Conservation (phyloP, 768 basidiomycete genomes). For the Lentinula sp. region DNA sequence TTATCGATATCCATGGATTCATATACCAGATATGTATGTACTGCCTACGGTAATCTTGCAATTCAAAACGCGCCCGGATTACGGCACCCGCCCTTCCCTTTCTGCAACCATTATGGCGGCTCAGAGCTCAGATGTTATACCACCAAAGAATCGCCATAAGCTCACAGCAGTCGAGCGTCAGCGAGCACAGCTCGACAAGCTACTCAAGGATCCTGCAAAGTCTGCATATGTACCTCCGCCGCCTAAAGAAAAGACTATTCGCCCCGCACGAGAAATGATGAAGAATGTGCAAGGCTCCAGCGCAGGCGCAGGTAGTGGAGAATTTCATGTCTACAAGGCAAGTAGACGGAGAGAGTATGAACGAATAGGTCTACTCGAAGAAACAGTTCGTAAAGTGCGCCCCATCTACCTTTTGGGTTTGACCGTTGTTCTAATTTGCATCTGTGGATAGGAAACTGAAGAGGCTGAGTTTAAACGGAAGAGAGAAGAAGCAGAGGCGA, state of each 20-base stretch:
- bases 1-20: background rate
- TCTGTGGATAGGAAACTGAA: constrained; percentile 53
- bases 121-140: constrained; percentile 6
- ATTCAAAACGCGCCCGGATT: background rate
- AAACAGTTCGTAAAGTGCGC: constrained; percentile 68
- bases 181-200: constrained; percentile 68
- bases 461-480: constrained; percentile 70
- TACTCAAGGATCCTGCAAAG: constrained; percentile 87
- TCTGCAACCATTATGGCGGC: background rate
- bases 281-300: constrained; percentile 98
- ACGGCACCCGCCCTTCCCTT: background rate
- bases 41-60: background rate
- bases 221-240: constrained; percentile 74
- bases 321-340: constrained; percentile 99
- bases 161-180: constrained; percentile 49
- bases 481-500: constrained; percentile 62
- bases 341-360: constrained; percentile 93
- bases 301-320: constrained; percentile 95
- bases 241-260: constrained; percentile 75
- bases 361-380: constrained; percentile 85
- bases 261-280: constrained; percentile 92
- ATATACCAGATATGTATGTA: background rate
- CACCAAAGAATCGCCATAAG: constrained; percentile 37
- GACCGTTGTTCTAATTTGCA: background rate
- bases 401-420: background rate